Base-by-base conservation (phyloP, 164 flowering plant genomes). In the Echeveria elegans region DNA sequence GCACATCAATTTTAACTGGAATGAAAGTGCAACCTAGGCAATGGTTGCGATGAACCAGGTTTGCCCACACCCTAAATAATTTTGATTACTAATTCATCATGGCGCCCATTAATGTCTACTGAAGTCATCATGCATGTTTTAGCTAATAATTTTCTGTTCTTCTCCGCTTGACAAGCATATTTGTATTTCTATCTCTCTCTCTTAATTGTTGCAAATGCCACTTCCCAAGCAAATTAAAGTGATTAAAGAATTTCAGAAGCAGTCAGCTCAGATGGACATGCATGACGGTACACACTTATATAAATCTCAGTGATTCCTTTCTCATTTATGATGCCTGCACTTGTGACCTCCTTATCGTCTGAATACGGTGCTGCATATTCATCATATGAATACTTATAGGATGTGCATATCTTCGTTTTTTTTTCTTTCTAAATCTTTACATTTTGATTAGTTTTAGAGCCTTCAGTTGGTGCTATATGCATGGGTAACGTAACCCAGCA, bases 21-120 rank as follows among this genome's bases (percentile, higher is more conserved):
- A 91, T 89, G 92, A 89, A 89, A 74, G 97, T 73, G 97, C 97
- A 67, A 87, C 90, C 45, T 86, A 87, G 77, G 96, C 97, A 69
- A 89, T 91, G 97, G 76, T 74, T 23, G 92, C 96, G 16, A 90
- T 90, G 97, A 90, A 88, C 77, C 87, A 87, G 82, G 97, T 87
- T 23, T 37, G 5, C 2, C 36, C 26, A 62, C 34, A 18, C 32
- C 24, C 40, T 23, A 11, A 36, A 29, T 52, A 4, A 6, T 52
- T 52, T 52, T 21, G 16, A 12, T 7, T 38, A 7, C 38, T 34
- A 34, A 34, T 34, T 3, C 3, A 3, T 34, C 7, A 16, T 12
- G 11, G 47, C 47, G 18, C 28, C 19, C 5, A 19, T 19, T 45
- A 48, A n/a, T 48, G 56, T n/a, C 6, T 8, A 52, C 1, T 52